Percentiles rank a stretch among this genome's conserved stretches.
phyloP scores from a whole-genome alignment of 768 basidiomycete genomes.

The Tephrocybe rancida region DNA sequence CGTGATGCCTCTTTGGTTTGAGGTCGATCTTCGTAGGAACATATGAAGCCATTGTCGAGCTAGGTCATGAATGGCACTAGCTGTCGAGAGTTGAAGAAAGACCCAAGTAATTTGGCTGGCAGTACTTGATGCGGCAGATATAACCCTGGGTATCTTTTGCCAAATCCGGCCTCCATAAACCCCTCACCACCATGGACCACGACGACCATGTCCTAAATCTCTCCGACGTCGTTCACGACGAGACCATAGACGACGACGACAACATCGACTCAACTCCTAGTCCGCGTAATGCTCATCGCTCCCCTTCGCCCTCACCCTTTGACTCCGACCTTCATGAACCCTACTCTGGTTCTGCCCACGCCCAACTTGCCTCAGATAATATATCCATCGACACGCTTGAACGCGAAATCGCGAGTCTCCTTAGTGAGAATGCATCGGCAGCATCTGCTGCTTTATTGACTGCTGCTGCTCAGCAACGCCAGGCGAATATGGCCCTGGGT shows the following conservation, averaged over 20 bases:
- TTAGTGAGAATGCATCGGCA: slow-evolving; percentile 75
- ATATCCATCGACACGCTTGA: slow-evolving; percentile 77
- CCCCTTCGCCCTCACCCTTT: slow-evolving; percentile 30
- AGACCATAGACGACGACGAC: slow-evolving; percentile 64
- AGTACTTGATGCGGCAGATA: neutral
- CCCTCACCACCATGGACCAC: slow-evolving; percentile 41
- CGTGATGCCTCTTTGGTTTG: slow-evolving; percentile 77
- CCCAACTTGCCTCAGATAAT: slow-evolving; percentile 43
- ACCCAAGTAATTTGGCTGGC: too few relatives aligned
- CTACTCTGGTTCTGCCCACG: slow-evolving; percentile 36
- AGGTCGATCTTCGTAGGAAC: slow-evolving; percentile 56
- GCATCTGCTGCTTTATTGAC: slow-evolving; percentile 64
- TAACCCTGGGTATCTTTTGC: slow-evolving; percentile 21
- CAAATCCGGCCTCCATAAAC: slow-evolving; percentile 16
- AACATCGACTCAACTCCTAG: slow-evolving; percentile 31
- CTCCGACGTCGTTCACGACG: slow-evolving; percentile 86
- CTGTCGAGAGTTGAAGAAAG: neutral
- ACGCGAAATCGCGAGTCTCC: slow-evolving; percentile 72
- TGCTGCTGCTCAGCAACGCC: slow-evolving; percentile 71
- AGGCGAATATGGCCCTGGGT: slow-evolving; percentile 44
- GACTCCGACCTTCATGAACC: slow-evolving; percentile 39
- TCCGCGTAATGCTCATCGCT: slow-evolving; percentile 30
- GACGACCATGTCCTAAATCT: slow-evolving; percentile 73
- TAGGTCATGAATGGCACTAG: slow-evolving; percentile 7
- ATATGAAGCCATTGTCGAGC: slow-evolving; percentile 30